Evolutionary conservation across 2,329 filamentous ascomycete genomes (phyloP).

Genomic region (Exophiala sp.): DNA sequence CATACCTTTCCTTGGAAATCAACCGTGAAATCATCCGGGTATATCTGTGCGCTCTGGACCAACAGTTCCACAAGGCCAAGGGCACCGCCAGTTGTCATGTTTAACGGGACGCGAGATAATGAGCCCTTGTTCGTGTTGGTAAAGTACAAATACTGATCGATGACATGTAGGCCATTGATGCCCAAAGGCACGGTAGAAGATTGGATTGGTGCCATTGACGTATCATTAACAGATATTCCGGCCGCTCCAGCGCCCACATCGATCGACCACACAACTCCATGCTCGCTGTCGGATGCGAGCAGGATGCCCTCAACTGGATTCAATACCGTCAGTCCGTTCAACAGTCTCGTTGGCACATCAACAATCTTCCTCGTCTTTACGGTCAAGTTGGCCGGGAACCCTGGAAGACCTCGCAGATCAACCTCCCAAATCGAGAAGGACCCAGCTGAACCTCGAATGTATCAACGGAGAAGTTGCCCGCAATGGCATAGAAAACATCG

Average conservation of each 20-base stretch:
- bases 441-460: slow-evolving; percentile 12
- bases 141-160: slow-evolving; percentile 27
- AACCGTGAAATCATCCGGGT: slow-evolving; percentile 19
- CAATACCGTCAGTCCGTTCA: slow-evolving; percentile 25
- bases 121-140: slow-evolving; percentile 22
- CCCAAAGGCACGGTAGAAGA: slow-evolving; percentile 19
- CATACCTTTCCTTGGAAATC: slow-evolving; percentile 15
- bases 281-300: slow-evolving; percentile 20
- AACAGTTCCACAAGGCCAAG: slow-evolving; percentile 5
- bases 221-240: slow-evolving; percentile 11
- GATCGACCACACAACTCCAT: slow-evolving; percentile 19
- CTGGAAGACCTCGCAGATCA: slow-evolving; percentile 9
- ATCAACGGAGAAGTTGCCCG: slow-evolving; percentile 11
- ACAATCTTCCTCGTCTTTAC: slow-evolving; percentile 22
- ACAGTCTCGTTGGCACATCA: slow-evolving; percentile 19
- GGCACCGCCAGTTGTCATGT: slow-evolving; percentile 10
- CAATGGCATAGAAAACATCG: slow-evolving; percentile 19
- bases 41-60: slow-evolving; percentile 4
- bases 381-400: background rate
- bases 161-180: slow-evolving; percentile 29
- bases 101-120: slow-evolving; percentile 16
- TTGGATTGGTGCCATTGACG: slow-evolving; percentile 15
- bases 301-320: slow-evolving; percentile 13
- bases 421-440: slow-evolving; percentile 23
- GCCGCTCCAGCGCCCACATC: slow-evolving; percentile 12